Base-by-base conservation (phyloP, 2,329 filamentous ascomycete species). In the Curvularia hawaiiensis region DNA sequence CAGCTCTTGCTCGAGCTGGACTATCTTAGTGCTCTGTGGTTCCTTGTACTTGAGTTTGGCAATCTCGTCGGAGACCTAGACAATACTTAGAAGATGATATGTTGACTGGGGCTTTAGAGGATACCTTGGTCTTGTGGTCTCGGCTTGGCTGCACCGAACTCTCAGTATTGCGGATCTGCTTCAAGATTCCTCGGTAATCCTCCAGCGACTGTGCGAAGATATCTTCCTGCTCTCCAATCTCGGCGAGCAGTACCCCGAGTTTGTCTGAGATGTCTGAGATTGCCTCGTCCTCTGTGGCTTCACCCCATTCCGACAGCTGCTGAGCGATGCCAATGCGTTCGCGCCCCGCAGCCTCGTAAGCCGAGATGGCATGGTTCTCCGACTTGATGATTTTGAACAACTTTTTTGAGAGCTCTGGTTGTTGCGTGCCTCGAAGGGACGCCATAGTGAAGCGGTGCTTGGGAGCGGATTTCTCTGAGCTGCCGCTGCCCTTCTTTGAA, bases 271-370 rank as follows among this genome's bases (percentile, higher is more conserved):
- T 85, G 74, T 98, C 95, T 51, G 87, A 92, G 70, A 98, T 83
- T 50, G 88, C 87, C 60, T 96, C 92, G 71, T 99, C 95, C 52
- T 87, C 85, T 2, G 93, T 97, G 59, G 90, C 86, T 79, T 98
- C 93, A 56, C 95, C 95, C 95, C 95, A 99, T 67, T 98, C 93
- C 8, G 92, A 96, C 44, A 99, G 86, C 80, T 98, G 94, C 11
- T 88, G 87, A 16, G 93, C 95, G 70, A 98, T 92, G 49, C 87
- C 86, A 59, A 91, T 80, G 56, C 92, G 90, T 80, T 97, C 94
- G 58, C 89, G 90, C 48, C 88, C 91, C 7, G 94, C 95, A 7
- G 86, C 81, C 79, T 97, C 92, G 79, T 97, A 90, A 48, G 91
- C 90, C 49, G 85, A 83, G 69, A 98, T 92, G 35, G 93, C 88